Conservation (phyloP, 345 rosid species). For the Lenwebbia sp. region DNA sequence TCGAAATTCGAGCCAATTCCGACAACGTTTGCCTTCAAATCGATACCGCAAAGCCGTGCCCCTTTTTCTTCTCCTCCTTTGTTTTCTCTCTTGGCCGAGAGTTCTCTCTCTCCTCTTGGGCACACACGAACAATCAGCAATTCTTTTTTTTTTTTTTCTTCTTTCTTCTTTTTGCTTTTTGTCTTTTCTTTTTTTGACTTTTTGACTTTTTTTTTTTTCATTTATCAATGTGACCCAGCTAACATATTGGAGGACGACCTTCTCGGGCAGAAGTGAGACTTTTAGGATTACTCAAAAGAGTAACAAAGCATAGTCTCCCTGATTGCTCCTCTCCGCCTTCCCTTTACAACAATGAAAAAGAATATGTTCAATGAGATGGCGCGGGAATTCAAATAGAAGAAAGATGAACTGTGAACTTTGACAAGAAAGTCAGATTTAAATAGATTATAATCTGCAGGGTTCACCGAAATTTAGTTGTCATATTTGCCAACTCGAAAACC, state of each 20-base stretch:
- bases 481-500: neutral
- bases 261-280: neutral
- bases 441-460: neutral
- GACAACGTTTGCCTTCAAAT: too few species aligned
- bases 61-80: too few species aligned
- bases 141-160: too few species aligned
- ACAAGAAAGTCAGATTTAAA: neutral
- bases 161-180: too few species aligned
- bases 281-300: neutral
- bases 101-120: too few species aligned
- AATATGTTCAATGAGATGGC: neutral
- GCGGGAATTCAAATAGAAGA: neutral
- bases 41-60: too few species aligned
- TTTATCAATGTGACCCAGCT: too few species aligned
- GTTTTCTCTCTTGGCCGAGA: too few species aligned
- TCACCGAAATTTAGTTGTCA: neutral
- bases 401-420: neutral
- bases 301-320: neutral
- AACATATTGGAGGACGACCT: neutral
- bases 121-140: too few species aligned
- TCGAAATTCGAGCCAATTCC: too few species aligned
- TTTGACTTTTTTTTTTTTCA: too few species aligned
- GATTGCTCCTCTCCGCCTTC: neutral
- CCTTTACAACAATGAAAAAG: neutral
- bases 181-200: too few species aligned